A percentile compares a stretch with the other conserved stretches of the same genome.
Conservation (phyloP, 495 filamentous ascomycete species). For the Staphylotrichum longicolle region DNA sequence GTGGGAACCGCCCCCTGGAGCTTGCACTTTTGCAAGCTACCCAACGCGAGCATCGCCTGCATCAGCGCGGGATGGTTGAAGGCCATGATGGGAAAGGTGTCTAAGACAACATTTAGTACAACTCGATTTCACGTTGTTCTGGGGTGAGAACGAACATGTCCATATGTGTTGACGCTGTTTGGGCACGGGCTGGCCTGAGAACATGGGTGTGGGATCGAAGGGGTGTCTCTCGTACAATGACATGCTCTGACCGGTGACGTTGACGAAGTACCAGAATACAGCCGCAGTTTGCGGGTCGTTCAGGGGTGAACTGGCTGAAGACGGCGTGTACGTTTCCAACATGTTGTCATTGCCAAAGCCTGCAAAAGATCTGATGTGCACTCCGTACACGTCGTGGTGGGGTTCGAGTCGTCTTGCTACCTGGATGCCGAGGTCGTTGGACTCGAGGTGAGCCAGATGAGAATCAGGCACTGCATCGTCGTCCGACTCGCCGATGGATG, state of each 20-base stretch:
- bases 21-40: slow-evolving; percentile 84
- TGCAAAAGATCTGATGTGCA: slow-evolving; percentile 44
- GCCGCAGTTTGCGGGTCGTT: slow-evolving; percentile 79
- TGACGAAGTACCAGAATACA: slow-evolving; percentile 90
- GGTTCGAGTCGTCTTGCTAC: slow-evolving; percentile 36
- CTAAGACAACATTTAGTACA: slow-evolving; percentile 28
- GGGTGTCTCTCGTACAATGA: slow-evolving; percentile 86
- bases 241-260: slow-evolving; percentile 81
- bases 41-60: slow-evolving; percentile 87
- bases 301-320: slow-evolving; percentile 72
- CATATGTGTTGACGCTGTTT: slow-evolving; percentile 73
- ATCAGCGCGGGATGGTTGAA: slow-evolving; percentile 80
- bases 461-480: slow-evolving; percentile 41
- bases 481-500: slow-evolving; percentile 56
- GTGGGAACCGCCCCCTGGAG: slow-evolving; percentile 68
- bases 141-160: slow-evolving; percentile 53
- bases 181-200: slow-evolving; percentile 62
- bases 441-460: slow-evolving; percentile 33
- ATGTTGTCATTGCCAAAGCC: slow-evolving; percentile 51
- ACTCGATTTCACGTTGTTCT: not conserved
- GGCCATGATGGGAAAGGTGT: slow-evolving; percentile 81
- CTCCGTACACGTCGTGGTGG: slow-evolving; percentile 36
- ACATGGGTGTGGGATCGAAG: slow-evolving; percentile 70
- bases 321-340: slow-evolving; percentile 75
- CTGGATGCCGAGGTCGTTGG: slow-evolving; percentile 42